Base-by-base conservation (phyloP, 148 eudicot species). In the Suaeda aralocaspica region DNA sequence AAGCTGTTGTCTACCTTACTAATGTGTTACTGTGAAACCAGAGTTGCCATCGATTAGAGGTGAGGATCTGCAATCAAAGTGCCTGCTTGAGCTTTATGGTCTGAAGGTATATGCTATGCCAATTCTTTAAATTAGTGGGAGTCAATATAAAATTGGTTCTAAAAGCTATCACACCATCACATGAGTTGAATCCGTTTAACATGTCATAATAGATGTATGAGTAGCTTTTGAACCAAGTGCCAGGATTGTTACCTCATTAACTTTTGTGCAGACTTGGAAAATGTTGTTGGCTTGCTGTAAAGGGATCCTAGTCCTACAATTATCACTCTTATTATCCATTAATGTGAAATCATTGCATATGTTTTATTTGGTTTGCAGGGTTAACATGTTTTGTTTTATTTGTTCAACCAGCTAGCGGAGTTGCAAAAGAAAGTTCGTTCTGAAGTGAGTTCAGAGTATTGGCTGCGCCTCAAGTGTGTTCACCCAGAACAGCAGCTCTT, bases 21-120 rank as follows among this genome's bases (percentile, higher is more conserved):
- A 71, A 46, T 56, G 45, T 52, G 31, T 56, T 78, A 22, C 33
- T 71, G 42, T 79, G 61, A 28, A 62, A 77, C 77, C 91, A 95
- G 99, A 91, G 80, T 76, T 95, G 79, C 99, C 99, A 31, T 77
- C 99, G 69, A 91, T 79, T 82, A 88, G 92, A 83, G 99, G 99
- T 7, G 99, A 91, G 79, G 90, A 89, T 81, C 79, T 95, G 79
- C 99, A 95, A 73, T 79, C 96, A 19, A 95, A 90, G 78, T 95
- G 99, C 84, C 79, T 95, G 92, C 92, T 95, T 78, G 99, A 95
- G 80, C 97, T 95, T 64, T 91, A 95, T 83, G 99, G 97, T 60
- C 83, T 95, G 41, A 95, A 95, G 99, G 99, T 95, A 86, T 68
- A 55, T 68, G 36, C 67, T 60, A 26, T 46, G 30, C 62, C 52